Evolutionary conservation across 805 yeast species (phyloP).

Genomic region (Komagataella mondaviorum): DNA sequence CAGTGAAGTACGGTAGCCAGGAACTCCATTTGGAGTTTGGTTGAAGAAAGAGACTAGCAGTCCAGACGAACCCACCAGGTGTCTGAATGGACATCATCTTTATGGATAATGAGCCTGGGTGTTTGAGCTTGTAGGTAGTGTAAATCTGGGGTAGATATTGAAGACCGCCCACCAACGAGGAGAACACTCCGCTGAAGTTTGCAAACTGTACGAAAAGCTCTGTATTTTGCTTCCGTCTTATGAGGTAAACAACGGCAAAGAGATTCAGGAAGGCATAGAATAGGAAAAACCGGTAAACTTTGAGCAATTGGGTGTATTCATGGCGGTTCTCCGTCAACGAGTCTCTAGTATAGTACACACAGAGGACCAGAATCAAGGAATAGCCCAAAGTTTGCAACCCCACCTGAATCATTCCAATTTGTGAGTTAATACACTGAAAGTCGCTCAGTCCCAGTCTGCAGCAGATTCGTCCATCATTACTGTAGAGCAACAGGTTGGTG

Average conservation of each 20-base stretch:
- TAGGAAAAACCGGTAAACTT: constrained; percentile 26
- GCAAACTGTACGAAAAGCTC: constrained; percentile 29
- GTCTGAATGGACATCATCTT: constrained; percentile 79
- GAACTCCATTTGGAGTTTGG: constrained; percentile 79
- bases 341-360: constrained; percentile 30
- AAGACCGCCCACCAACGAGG: constrained; percentile 47
- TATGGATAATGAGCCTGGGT: constrained; percentile 68
- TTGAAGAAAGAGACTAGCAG: constrained; percentile 53
- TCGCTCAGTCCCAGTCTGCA: constrained; percentile 27
- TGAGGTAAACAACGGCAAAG: constrained; percentile 18
- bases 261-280: constrained; percentile 21
- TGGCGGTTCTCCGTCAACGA: constrained; percentile 31
- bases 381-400: constrained; percentile 51
- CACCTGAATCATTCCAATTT: constrained; percentile 54
- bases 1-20: constrained; percentile 69
- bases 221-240: constrained; percentile 3
- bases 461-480: constrained; percentile 49
- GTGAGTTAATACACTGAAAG: constrained; percentile 55
- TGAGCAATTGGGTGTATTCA: constrained; percentile 27
- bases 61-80: constrained; percentile 80
- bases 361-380: constrained; percentile 38
- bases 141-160: constrained; percentile 74
- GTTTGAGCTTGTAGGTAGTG: constrained; percentile 57
- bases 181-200: constrained; percentile 46
- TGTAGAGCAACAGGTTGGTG: constrained; percentile 50